Evolutionary conservation across 768 basidiomycete genomes (phyloP), one percentile per base, ranked within the genome.

Genomic region (Porpolomopsis calyptriformis): DNA sequence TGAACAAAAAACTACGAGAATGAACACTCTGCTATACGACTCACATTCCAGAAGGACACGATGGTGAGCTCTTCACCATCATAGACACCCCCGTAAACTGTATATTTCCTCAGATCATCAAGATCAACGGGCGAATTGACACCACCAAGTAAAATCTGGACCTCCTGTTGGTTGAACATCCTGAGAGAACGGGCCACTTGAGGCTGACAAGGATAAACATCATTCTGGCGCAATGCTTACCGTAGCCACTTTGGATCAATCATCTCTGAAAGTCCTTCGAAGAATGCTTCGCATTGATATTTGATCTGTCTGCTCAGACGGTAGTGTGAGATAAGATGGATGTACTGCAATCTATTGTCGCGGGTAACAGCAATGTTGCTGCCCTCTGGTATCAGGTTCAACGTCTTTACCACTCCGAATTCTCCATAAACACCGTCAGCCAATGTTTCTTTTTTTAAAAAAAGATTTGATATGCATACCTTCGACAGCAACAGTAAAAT

Each of bases 101-200:
- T 88, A 55, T 98, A 70, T 7, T 60, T 55, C 47, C 80, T 69
- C 48, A 97, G 63, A 61, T 99, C 93, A 12, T 83, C 78, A 6
- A 97, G 52, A 57, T 93, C 85, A 39, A 94, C 82, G 0, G 85
- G 83, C 0, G 86, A 70, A 49, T 93, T 85, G 25, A 86, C 85
- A 5, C 89, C 91, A 0, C 93, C 93, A 4, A 99, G 71, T 1
- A 98, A 69, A 40, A 94, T 83, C 59, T 92, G 91, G 3, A 97
- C 70, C 62, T 98, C 96, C 58, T 89, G 85, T 53, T 94, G 93
- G 61, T 97, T 94, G 66, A 98, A 99, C 88, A 98, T 93, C 37
- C 90, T 87, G 50, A 40, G 23, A 10, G n/a, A 26, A 29, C 26
- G 16, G 16, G 5, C 18, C 10, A 45, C 26, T 35, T 10, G 18